phyloP scores from a whole-genome alignment of 106 monocot species.

The Dactylorhiza incarnata region DNA sequence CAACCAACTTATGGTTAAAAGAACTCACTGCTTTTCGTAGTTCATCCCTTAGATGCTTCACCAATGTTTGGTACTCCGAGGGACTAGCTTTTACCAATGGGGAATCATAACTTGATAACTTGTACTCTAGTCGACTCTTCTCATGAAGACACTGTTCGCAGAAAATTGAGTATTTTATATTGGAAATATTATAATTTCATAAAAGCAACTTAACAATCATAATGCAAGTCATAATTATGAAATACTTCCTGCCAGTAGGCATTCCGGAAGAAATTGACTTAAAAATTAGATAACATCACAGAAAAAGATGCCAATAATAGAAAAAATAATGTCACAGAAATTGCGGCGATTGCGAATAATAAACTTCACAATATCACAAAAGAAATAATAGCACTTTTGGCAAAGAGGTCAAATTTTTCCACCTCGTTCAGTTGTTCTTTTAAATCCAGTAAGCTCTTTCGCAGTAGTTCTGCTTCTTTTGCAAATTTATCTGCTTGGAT shows the following conservation, averaged over 20 bases:
- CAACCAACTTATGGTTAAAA: background rate
- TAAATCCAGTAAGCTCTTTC: constrained; percentile 8
- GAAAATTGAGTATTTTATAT: background rate
- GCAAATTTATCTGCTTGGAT: constrained; percentile 3
- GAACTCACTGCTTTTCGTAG: background rate
- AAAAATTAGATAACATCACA: background rate
- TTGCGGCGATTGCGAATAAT: background rate
- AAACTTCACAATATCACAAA: background rate
- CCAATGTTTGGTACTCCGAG: background rate
- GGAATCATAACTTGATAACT: background rate
- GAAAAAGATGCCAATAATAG: background rate
- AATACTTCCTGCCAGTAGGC: background rate
- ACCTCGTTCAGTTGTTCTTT: constrained; percentile 6
- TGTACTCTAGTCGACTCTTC: constrained; percentile 2
- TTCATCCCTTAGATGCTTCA: constrained; percentile 8
- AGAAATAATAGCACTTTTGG: background rate
- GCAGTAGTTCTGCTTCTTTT: constrained; percentile 1
- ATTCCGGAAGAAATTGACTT: background rate
- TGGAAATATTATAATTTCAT: background rate
- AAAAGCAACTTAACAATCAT: background rate
- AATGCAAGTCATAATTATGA: background rate
- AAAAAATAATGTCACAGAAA: background rate
- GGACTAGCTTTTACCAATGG: background rate
- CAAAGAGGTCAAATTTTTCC: background rate
- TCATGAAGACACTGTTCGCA: constrained; percentile 2